Evolutionary conservation across 768 basidiomycete genomes (phyloP).

Genomic region (Lactarius vividus): DNA sequence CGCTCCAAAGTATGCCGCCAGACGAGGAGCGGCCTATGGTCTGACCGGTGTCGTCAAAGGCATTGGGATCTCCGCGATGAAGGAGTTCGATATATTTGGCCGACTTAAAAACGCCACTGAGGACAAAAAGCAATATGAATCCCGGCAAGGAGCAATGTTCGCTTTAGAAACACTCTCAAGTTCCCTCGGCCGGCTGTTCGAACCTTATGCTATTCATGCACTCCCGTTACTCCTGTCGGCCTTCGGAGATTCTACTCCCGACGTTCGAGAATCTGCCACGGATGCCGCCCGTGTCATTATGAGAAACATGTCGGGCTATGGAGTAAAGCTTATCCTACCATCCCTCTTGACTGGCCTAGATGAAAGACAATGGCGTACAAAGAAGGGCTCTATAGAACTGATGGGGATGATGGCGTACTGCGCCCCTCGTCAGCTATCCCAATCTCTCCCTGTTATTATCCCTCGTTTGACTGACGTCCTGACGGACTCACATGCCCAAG

Average conservation of each 20-base stretch:
- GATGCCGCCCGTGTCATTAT: slow-evolving; percentile 94
- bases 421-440: slow-evolving; percentile 89
- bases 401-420: slow-evolving; percentile 99
- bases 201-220: slow-evolving; percentile 85
- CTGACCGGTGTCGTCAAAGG: slow-evolving; percentile 91
- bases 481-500: slow-evolving; percentile 97
- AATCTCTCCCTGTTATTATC: slow-evolving; percentile 94
- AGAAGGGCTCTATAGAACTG: slow-evolving; percentile 95
- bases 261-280: slow-evolving; percentile 91
- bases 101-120: slow-evolving; percentile 74
- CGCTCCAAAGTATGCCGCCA: slow-evolving; percentile 81
- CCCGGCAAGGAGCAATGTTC: slow-evolving; percentile 92
- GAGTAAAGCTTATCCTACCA: slow-evolving; percentile 92
- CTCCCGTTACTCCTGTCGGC: slow-evolving; percentile 78
- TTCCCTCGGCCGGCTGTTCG: slow-evolving; percentile 86
- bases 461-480: slow-evolving; percentile 92
- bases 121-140: slow-evolving; percentile 85
- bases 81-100: slow-evolving; percentile 75
- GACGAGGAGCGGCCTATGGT: slow-evolving; percentile 98
- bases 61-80: slow-evolving; percentile 81
- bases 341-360: slow-evolving; percentile 86
- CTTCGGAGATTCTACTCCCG: slow-evolving; percentile 83
- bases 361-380: slow-evolving; percentile 98
- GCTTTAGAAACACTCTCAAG: slow-evolving; percentile 88
- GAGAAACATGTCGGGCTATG: slow-evolving; percentile 91